These are phyloP conservation scores for Neospermospora avenae DNA, from an alignment of 2,329 filamentous ascomycete genomes.

Conservation along the genomic window DNA sequence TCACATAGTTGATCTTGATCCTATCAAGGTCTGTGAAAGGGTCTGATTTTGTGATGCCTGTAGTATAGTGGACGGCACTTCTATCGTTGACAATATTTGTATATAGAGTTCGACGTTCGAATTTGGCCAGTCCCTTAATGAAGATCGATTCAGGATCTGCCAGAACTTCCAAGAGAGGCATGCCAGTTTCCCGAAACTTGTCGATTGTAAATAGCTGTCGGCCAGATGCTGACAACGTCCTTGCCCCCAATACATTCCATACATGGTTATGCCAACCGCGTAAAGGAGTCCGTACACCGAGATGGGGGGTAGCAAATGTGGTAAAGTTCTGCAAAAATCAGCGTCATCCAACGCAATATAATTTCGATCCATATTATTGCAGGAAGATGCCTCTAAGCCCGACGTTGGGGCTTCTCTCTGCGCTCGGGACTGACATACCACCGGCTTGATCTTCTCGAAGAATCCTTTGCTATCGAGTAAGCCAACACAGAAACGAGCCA, in stretches of 20 bases:
- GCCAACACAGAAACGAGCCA: slow-evolving; percentile 83
- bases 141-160: slow-evolving; percentile 85
- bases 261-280: slow-evolving; percentile 63
- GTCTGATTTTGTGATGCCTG: slow-evolving; percentile 71
- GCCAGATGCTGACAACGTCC: slow-evolving; percentile 78
- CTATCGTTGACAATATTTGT: slow-evolving; percentile 85
- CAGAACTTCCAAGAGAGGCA: slow-evolving; percentile 74
- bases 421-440: slow-evolving; percentile 48
- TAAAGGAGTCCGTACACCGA: slow-evolving; percentile 70
- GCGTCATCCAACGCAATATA: not conserved
- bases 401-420: not conserved
- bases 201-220: slow-evolving; percentile 86
- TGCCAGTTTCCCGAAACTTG: slow-evolving; percentile 76
- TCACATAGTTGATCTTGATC: slow-evolving; percentile 68
- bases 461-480: slow-evolving; percentile 77
- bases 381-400: slow-evolving; percentile 5
- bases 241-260: slow-evolving; percentile 82
- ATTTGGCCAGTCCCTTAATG: slow-evolving; percentile 71
- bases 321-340: slow-evolving; percentile 68
- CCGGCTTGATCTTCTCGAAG: slow-evolving; percentile 74
- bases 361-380: not conserved
- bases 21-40: slow-evolving; percentile 68
- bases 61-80: slow-evolving; percentile 80
- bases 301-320: slow-evolving; percentile 83
- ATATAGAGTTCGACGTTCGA: slow-evolving; percentile 76